These are phyloP conservation scores for Vitis amurensis DNA, from an alignment of 164 flowering plant species.

Conservation along the genomic window DNA sequence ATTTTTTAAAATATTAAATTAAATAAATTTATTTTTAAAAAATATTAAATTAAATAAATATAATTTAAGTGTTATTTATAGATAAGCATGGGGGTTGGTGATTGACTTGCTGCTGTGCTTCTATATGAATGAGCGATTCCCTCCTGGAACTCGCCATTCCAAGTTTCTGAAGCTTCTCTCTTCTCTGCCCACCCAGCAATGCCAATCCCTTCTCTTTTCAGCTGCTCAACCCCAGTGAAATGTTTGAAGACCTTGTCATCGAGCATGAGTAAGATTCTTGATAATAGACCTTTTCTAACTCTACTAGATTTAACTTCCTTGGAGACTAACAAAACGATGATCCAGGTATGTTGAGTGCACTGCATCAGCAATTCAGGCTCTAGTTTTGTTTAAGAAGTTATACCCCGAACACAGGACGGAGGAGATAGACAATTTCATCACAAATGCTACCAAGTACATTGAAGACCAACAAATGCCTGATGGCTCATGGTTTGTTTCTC, in stretches of 20 bases:
- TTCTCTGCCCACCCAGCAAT: too few relatives aligned
- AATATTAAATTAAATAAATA: too few relatives aligned
- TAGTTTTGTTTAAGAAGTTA: slow-evolving; percentile 39
- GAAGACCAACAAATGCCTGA: slow-evolving; percentile 40
- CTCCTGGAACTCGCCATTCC: too few relatives aligned
- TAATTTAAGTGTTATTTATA: too few relatives aligned
- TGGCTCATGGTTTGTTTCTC: slow-evolving; percentile 43
- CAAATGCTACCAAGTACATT: slow-evolving; percentile 30
- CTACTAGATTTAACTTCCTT: background rate
- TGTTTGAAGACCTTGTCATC: slow-evolving; percentile 33
- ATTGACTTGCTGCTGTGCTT: too few relatives aligned
- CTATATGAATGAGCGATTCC: too few relatives aligned
- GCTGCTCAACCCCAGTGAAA: slow-evolving; percentile 41
- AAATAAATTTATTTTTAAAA: too few relatives aligned
- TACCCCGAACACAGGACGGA: slow-evolving; percentile 41
- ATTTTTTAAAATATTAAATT: too few relatives aligned
- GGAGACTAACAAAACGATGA: background rate
- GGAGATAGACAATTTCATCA: slow-evolving; percentile 33
- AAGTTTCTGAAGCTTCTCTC: too few relatives aligned
- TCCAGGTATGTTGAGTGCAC: slow-evolving; percentile 39
- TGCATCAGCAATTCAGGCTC: slow-evolving; percentile 33
- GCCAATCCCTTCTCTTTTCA: background rate
- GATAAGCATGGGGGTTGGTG: too few relatives aligned
- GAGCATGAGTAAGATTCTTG: slow-evolving; percentile 27
- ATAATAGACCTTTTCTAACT: too few relatives aligned